These are phyloP conservation scores for Lentinula lateritia DNA, from an alignment of 768 basidiomycete genomes.

Conservation along the genomic window DNA sequence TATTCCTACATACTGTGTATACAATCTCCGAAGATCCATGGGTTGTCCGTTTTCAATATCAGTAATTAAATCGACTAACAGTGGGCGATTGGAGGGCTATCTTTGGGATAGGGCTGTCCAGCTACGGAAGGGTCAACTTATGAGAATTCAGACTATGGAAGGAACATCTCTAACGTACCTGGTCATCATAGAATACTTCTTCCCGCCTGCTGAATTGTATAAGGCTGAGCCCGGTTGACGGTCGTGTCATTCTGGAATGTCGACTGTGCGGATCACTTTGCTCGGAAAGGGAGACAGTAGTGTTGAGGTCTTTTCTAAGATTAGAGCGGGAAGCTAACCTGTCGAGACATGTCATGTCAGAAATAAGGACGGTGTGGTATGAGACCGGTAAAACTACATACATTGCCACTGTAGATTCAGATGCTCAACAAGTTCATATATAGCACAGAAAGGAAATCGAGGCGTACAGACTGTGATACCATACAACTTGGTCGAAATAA, in stretches of 20 bases:
- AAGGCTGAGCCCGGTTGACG: background rate
- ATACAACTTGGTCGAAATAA: background rate
- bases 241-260: background rate
- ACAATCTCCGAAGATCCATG: too few relatives aligned
- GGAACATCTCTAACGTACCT: background rate
- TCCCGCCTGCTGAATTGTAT: background rate
- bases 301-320: background rate
- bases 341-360: background rate
- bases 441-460: background rate
- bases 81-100: background rate
- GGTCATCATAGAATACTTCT: background rate
- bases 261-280: background rate
- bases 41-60: too few relatives aligned
- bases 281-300: background rate
- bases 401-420: background rate
- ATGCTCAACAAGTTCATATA: background rate
- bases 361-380: background rate
- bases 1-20: background rate
- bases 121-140: background rate
- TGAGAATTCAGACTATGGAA: background rate
- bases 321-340: background rate
- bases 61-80: background rate
- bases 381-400: background rate
- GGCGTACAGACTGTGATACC: background rate
- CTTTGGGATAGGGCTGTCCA: background rate